phyloP scores from a whole-genome alignment of 1,284 basidiomycete genomes.

The Boletus subluridellus region DNA sequence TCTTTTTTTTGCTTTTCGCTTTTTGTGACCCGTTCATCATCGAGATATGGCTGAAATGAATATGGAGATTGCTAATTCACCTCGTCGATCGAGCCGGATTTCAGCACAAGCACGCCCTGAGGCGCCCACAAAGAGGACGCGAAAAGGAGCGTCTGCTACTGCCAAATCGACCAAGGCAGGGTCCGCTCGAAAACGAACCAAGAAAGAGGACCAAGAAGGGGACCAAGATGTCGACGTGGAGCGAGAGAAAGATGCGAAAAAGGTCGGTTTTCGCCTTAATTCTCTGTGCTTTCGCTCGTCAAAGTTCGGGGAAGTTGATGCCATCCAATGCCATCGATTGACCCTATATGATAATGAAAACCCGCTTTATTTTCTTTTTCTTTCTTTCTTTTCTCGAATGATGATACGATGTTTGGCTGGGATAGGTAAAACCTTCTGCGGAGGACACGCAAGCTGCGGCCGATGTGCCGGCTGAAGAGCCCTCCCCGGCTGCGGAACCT shows the following conservation, averaged over 20 bases:
- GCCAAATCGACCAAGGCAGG: slow-evolving; percentile 29
- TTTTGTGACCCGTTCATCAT: background rate
- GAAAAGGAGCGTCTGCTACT: slow-evolving; percentile 32
- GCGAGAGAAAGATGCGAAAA: slow-evolving; percentile 24
- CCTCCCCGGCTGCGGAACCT: slow-evolving; percentile 1
- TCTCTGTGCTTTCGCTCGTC: background rate
- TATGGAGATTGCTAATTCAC: slow-evolving; percentile 25
- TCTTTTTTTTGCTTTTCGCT: background rate
- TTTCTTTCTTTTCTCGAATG: background rate
- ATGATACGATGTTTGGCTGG: background rate
- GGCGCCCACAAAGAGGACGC: slow-evolving; percentile 31
- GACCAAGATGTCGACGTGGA: slow-evolving; percentile 15
- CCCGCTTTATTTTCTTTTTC: background rate
- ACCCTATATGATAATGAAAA: background rate
- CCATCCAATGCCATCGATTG: background rate
- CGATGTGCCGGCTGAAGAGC: slow-evolving; percentile 5
- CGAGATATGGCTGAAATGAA: slow-evolving; percentile 18
- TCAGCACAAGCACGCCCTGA: slow-evolving; percentile 40
- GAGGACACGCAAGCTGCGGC: slow-evolving; percentile 7
- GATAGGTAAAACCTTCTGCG: slow-evolving; percentile 22
- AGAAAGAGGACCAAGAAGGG: slow-evolving; percentile 22
- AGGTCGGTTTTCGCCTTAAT: slow-evolving; percentile 12
- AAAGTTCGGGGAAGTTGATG: background rate
- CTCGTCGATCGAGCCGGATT: slow-evolving; percentile 48
- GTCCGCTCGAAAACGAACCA: slow-evolving; percentile 24